Percentiles rank a stretch among this genome's conserved stretches.
Evolutionary conservation across 805 yeast species (phyloP).

Genomic region (Candida andamanensis): DNA sequence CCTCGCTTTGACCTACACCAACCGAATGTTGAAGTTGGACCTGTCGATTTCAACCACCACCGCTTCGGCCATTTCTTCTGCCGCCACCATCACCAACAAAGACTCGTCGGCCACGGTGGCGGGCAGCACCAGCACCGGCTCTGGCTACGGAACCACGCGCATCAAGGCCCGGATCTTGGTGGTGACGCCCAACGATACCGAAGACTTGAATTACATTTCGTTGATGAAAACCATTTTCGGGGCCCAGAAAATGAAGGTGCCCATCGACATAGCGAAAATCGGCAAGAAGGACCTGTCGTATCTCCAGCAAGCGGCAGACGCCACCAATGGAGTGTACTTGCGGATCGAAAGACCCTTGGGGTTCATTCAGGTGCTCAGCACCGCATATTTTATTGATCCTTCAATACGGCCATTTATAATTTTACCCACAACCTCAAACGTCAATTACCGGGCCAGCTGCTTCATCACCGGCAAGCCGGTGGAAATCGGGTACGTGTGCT

Average conservation of each 20-base stretch:
- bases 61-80: slow-evolving; percentile 38
- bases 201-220: slow-evolving; percentile 78
- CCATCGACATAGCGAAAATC: slow-evolving; percentile 86
- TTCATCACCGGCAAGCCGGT: slow-evolving; percentile 85
- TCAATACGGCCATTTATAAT: slow-evolving; percentile 69
- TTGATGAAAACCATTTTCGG: slow-evolving; percentile 95
- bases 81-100: slow-evolving; percentile 22
- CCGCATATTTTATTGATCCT: slow-evolving; percentile 86
- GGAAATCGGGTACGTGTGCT: slow-evolving; percentile 91
- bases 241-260: slow-evolving; percentile 85
- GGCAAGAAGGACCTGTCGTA: slow-evolving; percentile 64
- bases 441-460: slow-evolving; percentile 93
- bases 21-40: slow-evolving; percentile 53
- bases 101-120: slow-evolving; percentile 11
- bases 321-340: slow-evolving; percentile 86
- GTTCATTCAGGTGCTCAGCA: slow-evolving; percentile 70
- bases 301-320: slow-evolving; percentile 92
- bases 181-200: slow-evolving; percentile 71
- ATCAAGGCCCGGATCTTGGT: slow-evolving; percentile 39
- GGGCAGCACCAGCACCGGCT: slow-evolving; percentile 7
- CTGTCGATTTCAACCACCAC: slow-evolving; percentile 41
- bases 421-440: slow-evolving; percentile 76
- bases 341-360: slow-evolving; percentile 66
- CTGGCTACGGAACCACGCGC: slow-evolving; percentile 18
- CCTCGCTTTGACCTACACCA: slow-evolving; percentile 74